Percentiles rank a stretch among this genome's conserved stretches.
Conservation (phyloP, 192 early-diverging fungal species). For the Backusella australiensis region DNA sequence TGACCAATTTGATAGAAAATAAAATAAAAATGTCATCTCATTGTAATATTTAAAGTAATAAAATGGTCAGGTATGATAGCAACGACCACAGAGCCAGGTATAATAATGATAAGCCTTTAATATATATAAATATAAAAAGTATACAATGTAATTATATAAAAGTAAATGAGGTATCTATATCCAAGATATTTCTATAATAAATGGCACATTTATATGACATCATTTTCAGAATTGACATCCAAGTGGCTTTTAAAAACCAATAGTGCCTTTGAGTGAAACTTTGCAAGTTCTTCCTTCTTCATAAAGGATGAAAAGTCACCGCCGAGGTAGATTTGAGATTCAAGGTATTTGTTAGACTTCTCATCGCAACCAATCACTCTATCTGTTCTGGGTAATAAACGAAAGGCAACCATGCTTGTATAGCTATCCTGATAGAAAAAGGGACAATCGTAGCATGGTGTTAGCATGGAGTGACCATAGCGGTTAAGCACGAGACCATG, state of each 20-base stretch:
- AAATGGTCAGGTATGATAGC: background rate
- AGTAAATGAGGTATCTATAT: background rate
- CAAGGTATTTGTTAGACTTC: background rate
- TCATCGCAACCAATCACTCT: background rate
- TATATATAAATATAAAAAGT: background rate
- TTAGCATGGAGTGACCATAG: background rate
- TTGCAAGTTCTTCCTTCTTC: background rate
- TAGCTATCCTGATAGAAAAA: conserved; percentile 11
- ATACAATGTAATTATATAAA: background rate
- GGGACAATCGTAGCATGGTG: background rate
- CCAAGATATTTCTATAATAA: background rate
- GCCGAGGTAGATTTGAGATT: background rate
- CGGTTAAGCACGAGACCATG: conserved; percentile 13
- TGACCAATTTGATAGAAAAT: background rate
- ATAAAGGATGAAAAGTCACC: conserved; percentile 1
- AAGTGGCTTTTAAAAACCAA: background rate
- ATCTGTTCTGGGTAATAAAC: background rate
- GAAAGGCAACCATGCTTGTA: background rate
- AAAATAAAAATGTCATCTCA: background rate
- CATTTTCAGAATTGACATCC: background rate
- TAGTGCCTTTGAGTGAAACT: background rate
- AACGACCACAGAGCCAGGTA: background rate
- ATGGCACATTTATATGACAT: background rate
- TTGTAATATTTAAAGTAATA: background rate
- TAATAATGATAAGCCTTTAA: background rate